Percentiles rank a stretch among this genome's conserved stretches.
Evolutionary conservation across 2,329 filamentous ascomycete genomes (phyloP).

Genomic region (Neopestalotiopsis sp.): DNA sequence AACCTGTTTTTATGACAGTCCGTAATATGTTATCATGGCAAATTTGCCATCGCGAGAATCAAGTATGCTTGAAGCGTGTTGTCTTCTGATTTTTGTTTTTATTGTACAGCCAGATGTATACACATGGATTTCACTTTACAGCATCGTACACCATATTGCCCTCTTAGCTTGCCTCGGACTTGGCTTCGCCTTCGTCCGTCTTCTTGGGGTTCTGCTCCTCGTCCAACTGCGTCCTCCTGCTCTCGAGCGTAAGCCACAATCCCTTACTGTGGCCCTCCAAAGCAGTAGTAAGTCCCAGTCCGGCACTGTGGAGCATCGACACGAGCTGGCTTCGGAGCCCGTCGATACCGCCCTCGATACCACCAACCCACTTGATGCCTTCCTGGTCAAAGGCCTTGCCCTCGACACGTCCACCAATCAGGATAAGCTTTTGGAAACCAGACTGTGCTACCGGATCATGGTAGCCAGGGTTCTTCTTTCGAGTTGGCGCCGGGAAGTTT

Average conservation of each 20-base stretch:
- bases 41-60: background rate
- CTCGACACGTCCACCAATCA: conserved; percentile 87
- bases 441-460: conserved; percentile 80
- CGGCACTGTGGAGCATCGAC: conserved; percentile 77
- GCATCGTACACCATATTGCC: conserved; percentile 10
- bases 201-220: conserved; percentile 59
- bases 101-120: conserved; percentile 17
- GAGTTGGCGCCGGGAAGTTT: conserved; percentile 77
- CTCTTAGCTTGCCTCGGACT: conserved; percentile 30
- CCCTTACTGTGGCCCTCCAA: conserved; percentile 81
- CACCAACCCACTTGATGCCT: conserved; percentile 68
- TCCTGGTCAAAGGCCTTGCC: conserved; percentile 81
- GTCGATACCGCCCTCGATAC: conserved; percentile 81
- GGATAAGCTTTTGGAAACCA: conserved; percentile 83
- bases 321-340: conserved; percentile 84
- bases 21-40: too few species aligned
- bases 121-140: conserved; percentile 9
- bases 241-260: conserved; percentile 87
- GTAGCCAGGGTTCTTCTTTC: conserved; percentile 78
- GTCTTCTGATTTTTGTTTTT: background rate
- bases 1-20: too few species aligned
- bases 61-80: background rate
- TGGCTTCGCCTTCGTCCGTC: conserved; percentile 32
- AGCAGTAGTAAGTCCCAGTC: conserved; percentile 76
- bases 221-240: conserved; percentile 79